phyloP scores from a whole-genome alignment of 257 asterid species.

The Solanum pimpinellifolium region DNA sequence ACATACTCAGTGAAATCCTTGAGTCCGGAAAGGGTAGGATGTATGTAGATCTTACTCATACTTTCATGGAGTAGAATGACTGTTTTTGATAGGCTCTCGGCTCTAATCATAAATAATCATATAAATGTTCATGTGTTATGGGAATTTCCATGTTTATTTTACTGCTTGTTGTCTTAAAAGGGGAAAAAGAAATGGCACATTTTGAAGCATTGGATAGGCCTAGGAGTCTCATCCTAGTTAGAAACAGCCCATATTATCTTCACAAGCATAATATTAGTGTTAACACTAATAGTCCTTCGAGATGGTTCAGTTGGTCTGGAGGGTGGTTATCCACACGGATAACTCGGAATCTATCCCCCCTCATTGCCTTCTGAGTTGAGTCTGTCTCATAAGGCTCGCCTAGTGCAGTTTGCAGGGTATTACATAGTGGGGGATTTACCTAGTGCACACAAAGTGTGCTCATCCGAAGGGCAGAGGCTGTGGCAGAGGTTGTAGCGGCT shows the following conservation, averaged over 20 bases:
- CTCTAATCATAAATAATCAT: not conserved
- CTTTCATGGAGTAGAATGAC: not conserved
- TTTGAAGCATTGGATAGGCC: not conserved
- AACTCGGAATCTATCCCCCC: fast-evolving
- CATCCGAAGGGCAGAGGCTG: no score
- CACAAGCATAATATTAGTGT: not conserved
- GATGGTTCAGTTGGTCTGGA: no score
- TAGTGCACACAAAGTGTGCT: no score
- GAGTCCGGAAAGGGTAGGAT: not conserved
- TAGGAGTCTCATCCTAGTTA: not conserved
- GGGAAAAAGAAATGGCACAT: not conserved
- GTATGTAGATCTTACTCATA: not conserved
- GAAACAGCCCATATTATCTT: not conserved
- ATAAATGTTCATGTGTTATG: not conserved
- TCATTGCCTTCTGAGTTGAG: no score
- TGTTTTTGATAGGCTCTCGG: not conserved
- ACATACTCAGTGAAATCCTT: not conserved
- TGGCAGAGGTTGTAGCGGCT: no score
- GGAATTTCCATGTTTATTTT: not conserved
- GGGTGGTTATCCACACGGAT: no score
- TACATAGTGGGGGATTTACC: no score
- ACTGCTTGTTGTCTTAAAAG: not conserved
- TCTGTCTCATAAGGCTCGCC: no score
- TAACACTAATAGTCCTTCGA: no score
- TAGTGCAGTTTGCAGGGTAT: no score